Evolutionary conservation across 208 protist genomes (phyloP).

Genomic region (Trypanosoma cruzi): DNA sequence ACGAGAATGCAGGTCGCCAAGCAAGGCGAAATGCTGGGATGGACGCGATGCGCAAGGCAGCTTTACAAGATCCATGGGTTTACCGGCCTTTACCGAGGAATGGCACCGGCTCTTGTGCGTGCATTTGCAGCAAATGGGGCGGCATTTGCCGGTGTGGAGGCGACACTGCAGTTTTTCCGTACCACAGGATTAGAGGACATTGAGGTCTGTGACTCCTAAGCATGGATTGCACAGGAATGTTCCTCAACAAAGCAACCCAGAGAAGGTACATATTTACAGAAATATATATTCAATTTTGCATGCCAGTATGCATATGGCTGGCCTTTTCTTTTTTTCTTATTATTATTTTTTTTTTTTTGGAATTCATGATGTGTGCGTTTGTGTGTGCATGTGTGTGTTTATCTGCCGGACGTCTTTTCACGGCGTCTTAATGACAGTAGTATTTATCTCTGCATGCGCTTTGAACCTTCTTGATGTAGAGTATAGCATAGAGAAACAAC

Average conservation of each 20-base stretch:
- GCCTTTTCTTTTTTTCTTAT: too few relatives aligned
- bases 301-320: neutral
- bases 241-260: neutral
- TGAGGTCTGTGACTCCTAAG: neutral
- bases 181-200: slow-evolving; percentile 13
- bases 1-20: slow-evolving; percentile 68
- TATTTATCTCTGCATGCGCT: too few relatives aligned
- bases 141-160: slow-evolving; percentile 31
- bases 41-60: slow-evolving; percentile 23
- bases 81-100: slow-evolving; percentile 25
- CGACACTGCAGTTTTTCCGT: slow-evolving; percentile 27
- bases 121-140: slow-evolving; percentile 29
- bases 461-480: neutral
- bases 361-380: too few relatives aligned
- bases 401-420: too few relatives aligned
- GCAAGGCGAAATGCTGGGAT: slow-evolving; percentile 8
- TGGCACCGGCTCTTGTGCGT: slow-evolving; percentile 24
- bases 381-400: too few relatives aligned
- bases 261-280: neutral
- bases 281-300: neutral
- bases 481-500: neutral
- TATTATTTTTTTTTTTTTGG: too few relatives aligned
- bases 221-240: neutral
- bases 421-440: too few relatives aligned
- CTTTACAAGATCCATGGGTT: slow-evolving; percentile 23